phyloP scores from a whole-genome alignment of 2,329 filamentous ascomycete genomes.

The Zymoseptoria passerinii region DNA sequence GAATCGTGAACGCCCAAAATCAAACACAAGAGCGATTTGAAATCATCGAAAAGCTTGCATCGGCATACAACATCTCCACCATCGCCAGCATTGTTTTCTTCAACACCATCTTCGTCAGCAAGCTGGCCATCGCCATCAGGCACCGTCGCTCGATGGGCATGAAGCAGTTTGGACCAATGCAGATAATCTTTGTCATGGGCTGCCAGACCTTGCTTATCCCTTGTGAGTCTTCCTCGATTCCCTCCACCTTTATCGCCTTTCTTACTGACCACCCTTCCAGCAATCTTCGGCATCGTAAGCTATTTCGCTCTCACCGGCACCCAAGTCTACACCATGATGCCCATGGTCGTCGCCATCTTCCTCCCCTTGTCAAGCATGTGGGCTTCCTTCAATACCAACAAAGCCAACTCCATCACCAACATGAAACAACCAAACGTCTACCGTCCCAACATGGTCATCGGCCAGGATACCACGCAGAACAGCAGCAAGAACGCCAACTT shows the following conservation, averaged over 20 bases:
- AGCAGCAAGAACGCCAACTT: background rate
- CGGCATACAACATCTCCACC: constrained; percentile 42
- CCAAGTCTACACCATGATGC: constrained; percentile 47
- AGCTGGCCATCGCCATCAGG: constrained; percentile 51
- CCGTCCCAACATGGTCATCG: constrained; percentile 7
- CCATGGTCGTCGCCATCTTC: constrained; percentile 53
- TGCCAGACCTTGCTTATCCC: constrained; percentile 59
- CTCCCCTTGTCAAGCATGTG: constrained; percentile 60
- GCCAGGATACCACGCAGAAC: constrained; percentile 4
- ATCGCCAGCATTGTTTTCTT: constrained; percentile 54
- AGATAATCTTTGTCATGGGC: constrained; percentile 59
- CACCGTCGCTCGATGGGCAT: constrained; percentile 50
- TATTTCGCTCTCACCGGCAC: constrained; percentile 42
- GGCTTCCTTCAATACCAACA: constrained; percentile 41
- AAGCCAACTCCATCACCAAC: constrained; percentile 20
- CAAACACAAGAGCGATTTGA: constrained; percentile 8
- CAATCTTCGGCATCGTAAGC: constrained; percentile 52
- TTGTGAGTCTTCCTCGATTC: constrained; percentile 38
- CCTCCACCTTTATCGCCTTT: constrained; percentile 1
- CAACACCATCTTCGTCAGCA: constrained; percentile 52
- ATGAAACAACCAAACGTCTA: constrained; percentile 14
- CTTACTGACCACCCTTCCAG: constrained; percentile 32
- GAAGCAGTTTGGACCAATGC: constrained; percentile 55
- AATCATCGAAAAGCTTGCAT: constrained; percentile 35
- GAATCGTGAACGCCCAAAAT: constrained; percentile 16